Evolutionary conservation across 108 stramenopile species (phyloP).

Genomic region (Asterionellopsis glacialis): DNA sequence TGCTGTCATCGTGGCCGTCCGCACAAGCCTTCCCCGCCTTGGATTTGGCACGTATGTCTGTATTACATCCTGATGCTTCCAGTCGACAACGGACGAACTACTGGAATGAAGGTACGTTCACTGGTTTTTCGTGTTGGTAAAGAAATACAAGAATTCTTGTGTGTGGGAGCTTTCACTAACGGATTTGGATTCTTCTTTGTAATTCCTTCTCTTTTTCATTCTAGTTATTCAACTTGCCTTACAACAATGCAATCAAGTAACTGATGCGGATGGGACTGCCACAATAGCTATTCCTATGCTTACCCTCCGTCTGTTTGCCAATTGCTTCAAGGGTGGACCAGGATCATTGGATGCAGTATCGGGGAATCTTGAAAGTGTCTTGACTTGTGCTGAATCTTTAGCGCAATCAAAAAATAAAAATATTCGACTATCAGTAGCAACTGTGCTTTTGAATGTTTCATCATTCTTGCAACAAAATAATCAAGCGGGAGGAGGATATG

Average conservation of each 20-base stretch:
- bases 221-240: slow-evolving; percentile 5
- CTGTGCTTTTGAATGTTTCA: slow-evolving; percentile 63
- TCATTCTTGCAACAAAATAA: slow-evolving; percentile 41
- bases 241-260: slow-evolving; percentile 14
- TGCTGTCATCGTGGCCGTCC: slow-evolving; percentile 45
- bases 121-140: too few species aligned
- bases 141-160: too few species aligned
- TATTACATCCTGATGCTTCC: slow-evolving; percentile 72
- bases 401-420: slow-evolving; percentile 67
- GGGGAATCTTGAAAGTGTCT: slow-evolving; percentile 1
- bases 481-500: slow-evolving; percentile 6
- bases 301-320: slow-evolving; percentile 67
- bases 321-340: slow-evolving; percentile 68
- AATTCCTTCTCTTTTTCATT: too few species aligned
- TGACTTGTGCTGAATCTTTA: slow-evolving; percentile 27
- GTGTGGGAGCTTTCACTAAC: too few species aligned
- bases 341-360: slow-evolving; percentile 60
- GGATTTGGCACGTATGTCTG: slow-evolving; percentile 72
- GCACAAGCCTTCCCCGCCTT: slow-evolving; percentile 64
- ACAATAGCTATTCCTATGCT: slow-evolving; percentile 85
- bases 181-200: too few species aligned
- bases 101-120: slow-evolving; percentile 42
- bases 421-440: slow-evolving; percentile 72
- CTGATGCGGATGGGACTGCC: slow-evolving; percentile 32
- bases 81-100: slow-evolving; percentile 20